Evolutionary conservation across 805 yeast genomes (phyloP).

Genomic region (Candida wancherniae): DNA sequence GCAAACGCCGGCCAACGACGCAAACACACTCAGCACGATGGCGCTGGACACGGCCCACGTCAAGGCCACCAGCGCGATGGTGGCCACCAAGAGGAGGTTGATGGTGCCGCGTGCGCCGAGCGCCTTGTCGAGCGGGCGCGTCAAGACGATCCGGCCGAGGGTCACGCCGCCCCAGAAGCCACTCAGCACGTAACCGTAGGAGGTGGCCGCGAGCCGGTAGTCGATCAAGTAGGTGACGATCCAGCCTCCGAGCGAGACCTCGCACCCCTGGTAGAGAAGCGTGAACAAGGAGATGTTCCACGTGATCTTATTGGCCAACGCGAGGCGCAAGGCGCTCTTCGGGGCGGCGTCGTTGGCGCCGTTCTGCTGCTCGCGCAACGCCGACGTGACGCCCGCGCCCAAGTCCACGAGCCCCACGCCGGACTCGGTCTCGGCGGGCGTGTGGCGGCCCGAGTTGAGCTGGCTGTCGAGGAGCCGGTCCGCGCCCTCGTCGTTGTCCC

Average conservation of each 20-base stretch:
- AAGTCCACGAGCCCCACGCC: conserved; percentile 9
- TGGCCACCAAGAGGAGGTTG: conserved; percentile 8
- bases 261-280: conserved; percentile 20
- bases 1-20: conserved; percentile 16
- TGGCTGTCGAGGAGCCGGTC: conserved; percentile 2
- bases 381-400: conserved; percentile 2
- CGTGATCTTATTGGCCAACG: conserved; percentile 16
- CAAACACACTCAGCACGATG: conserved; percentile 16
- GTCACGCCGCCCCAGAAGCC: conserved; percentile 26
- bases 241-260: conserved; percentile 23
- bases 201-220: conserved; percentile 16
- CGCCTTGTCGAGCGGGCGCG: conserved; percentile 15
- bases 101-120: conserved; percentile 17
- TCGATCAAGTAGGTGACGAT: conserved; percentile 21
- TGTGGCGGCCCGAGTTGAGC: conserved; percentile 1
- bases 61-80: conserved; percentile 13
- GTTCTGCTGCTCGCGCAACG: background rate
- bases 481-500: conserved; percentile 14
- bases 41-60: conserved; percentile 16
- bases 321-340: conserved; percentile 11
- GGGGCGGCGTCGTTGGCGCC: background rate
- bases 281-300: conserved; percentile 19
- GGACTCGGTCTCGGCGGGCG: conserved; percentile 4
- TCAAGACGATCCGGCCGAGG: conserved; percentile 17
- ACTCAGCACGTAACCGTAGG: conserved; percentile 20